Percentiles rank a stretch among this genome's conserved stretches.
Conservation (phyloP, 331 rosid species). For the Erythrophleum ivorense region DNA sequence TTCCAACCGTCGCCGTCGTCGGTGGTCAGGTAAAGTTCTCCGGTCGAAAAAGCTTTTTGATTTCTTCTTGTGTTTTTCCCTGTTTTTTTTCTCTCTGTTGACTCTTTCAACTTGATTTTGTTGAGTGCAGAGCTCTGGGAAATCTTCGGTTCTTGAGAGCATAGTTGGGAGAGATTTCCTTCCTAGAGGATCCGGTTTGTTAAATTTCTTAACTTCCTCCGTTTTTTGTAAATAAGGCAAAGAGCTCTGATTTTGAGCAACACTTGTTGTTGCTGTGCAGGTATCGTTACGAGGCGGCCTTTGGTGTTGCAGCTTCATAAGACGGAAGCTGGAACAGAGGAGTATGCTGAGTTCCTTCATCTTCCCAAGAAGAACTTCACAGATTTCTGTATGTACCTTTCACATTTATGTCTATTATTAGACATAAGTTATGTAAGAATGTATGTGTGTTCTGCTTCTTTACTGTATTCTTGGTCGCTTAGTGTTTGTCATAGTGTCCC, state of each 20-base stretch:
- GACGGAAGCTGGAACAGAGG: slow-evolving; percentile 65
- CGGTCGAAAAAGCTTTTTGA: background rate
- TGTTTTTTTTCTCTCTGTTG: background rate
- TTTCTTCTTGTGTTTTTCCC: background rate
- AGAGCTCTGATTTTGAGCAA: background rate
- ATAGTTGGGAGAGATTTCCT: slow-evolving; percentile 95
- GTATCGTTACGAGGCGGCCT: slow-evolving; percentile 93
- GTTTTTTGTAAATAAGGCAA: background rate
- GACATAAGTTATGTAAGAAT: background rate
- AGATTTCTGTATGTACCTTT: slow-evolving; percentile 58
- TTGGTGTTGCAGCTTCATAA: slow-evolving; percentile 94
- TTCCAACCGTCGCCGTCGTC: slow-evolving; percentile 91
- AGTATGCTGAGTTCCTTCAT: slow-evolving; percentile 96
- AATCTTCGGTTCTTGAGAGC: slow-evolving; percentile 92
- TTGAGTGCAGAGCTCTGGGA: slow-evolving; percentile 82
- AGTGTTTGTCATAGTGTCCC: background rate
- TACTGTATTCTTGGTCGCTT: background rate
- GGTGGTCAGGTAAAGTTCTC: slow-evolving; percentile 77
- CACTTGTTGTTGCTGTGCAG: slow-evolving; percentile 48
- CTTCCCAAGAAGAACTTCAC: slow-evolving; percentile 68
- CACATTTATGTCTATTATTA: background rate
- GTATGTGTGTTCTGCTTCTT: too few relatives aligned
- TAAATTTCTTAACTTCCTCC: background rate
- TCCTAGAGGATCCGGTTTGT: slow-evolving; percentile 93
- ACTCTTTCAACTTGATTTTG: background rate